Evolutionary conservation across 805 yeast species (phyloP).

Genomic region (Metschnikowia aberdeeniae): DNA sequence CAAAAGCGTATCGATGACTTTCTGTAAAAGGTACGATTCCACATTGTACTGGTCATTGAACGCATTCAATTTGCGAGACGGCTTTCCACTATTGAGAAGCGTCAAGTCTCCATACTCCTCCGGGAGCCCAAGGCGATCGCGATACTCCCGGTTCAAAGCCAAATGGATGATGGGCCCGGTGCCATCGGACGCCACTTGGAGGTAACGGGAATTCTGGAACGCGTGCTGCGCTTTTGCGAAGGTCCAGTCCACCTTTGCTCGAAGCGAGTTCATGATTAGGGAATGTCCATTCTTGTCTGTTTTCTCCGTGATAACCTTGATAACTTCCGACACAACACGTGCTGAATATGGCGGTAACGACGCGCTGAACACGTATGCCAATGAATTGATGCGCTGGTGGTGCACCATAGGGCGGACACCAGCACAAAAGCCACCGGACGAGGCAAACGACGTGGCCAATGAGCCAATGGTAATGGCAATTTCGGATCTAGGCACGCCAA

Average conservation of each 20-base stretch:
- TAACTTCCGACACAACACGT: constrained; percentile 51
- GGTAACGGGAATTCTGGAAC: constrained; percentile 29
- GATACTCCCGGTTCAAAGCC: constrained; percentile 45
- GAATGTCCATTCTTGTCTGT: constrained; percentile 31
- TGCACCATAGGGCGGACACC: constrained; percentile 80
- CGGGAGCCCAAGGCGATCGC: constrained; percentile 47
- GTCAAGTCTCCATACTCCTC: constrained; percentile 46
- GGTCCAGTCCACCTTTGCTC: constrained; percentile 37
- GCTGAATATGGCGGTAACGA: constrained; percentile 92
- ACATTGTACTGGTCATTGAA: constrained; percentile 44
- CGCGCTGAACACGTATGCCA: constrained; percentile 91
- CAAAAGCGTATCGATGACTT: constrained; percentile 56
- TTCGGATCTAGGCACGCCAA: constrained; percentile 59
- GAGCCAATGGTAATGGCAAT: constrained; percentile 87
- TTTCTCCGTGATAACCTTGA: constrained; percentile 43
- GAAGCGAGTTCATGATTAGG: constrained; percentile 30
- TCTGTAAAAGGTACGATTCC: constrained; percentile 63
- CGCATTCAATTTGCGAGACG: constrained; percentile 37
- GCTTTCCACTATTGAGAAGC: constrained; percentile 42
- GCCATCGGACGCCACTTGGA: constrained; percentile 52
- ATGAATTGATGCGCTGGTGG: constrained; percentile 87
- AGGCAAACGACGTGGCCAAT: constrained; percentile 72
- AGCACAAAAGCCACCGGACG: constrained; percentile 92
- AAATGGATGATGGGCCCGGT: constrained; percentile 71
- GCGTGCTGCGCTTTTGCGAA: constrained; percentile 40